Conservation (phyloP, 768 basidiomycete species). For the Rhizopogon vesiculosus region DNA sequence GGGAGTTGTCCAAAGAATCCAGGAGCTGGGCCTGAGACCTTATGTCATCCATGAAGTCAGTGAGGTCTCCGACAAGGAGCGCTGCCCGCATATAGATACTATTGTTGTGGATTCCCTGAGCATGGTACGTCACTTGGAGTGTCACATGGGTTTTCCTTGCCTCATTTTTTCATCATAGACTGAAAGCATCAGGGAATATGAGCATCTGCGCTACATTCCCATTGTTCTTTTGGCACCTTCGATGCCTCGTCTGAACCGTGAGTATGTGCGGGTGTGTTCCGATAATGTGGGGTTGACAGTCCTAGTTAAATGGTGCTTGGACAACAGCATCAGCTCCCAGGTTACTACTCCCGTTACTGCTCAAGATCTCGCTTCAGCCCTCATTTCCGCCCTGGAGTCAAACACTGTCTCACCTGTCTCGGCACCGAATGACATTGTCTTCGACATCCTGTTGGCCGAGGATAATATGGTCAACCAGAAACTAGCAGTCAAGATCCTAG, state of each 20-base stretch:
- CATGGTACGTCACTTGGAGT: conserved; percentile 52
- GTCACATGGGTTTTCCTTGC: conserved; percentile 5
- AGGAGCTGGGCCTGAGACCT: conserved; percentile 74
- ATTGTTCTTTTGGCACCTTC: conserved; percentile 86
- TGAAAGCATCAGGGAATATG: conserved; percentile 84
- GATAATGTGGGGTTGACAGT: conserved; percentile 1
- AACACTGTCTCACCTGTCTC: conserved; percentile 89
- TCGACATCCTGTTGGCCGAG: conserved; percentile 94
- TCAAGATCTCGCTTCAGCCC: conserved; percentile 86
- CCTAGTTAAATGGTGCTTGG: conserved; percentile 91
- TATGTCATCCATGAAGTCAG: conserved; percentile 72
- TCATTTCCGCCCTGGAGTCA: conserved; percentile 91
- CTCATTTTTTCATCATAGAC: conserved; percentile 46
- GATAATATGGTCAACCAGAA: conserved; percentile 97
- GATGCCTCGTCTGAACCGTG: conserved; percentile 71
- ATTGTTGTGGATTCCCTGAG: conserved; percentile 89
- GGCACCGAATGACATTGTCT: conserved; percentile 78
- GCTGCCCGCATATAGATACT: conserved; percentile 86
- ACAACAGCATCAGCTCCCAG: conserved; percentile 94
- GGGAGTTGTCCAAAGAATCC: conserved; percentile 70
- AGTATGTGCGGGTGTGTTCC: conserved; percentile 24
- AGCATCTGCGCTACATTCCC: conserved; percentile 94
- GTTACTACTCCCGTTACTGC: conserved; percentile 86
- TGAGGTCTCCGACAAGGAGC: conserved; percentile 80
- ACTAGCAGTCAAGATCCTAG: conserved; percentile 92